phyloP scores from a whole-genome alignment of 345 rosid genomes.

The Acer yangbiense region DNA sequence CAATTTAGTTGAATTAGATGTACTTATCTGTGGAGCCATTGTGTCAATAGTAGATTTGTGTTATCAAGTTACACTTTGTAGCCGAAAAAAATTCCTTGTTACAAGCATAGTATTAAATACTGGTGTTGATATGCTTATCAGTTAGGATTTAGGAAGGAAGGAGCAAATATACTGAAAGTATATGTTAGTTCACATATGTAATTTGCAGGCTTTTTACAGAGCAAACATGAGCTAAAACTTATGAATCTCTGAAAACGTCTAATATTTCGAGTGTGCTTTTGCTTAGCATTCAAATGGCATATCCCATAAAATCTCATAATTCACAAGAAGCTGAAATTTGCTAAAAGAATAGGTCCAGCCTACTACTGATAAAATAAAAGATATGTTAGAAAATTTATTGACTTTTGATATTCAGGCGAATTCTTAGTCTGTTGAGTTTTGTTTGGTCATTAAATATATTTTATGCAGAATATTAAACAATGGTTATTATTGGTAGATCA shows the following conservation, averaged over 20 bases:
- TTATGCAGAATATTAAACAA: constrained; percentile 15
- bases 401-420: background rate
- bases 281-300: background rate
- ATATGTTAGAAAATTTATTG: background rate
- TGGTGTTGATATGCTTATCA: background rate
- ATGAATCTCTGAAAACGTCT: background rate
- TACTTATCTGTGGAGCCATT: background rate
- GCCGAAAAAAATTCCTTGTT: too few relatives aligned
- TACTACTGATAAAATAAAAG: background rate
- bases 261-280: background rate
- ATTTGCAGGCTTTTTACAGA: background rate
- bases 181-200: background rate
- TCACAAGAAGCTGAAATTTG: background rate
- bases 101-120: background rate
- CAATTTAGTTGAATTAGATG: background rate
- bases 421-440: constrained; percentile 2
- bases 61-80: background rate
- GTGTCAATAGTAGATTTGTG: background rate
- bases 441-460: background rate
- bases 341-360: background rate
- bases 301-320: background rate
- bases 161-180: background rate
- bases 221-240: background rate
- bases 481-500: constrained; percentile 51
- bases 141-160: background rate